These are phyloP conservation scores for Cryptosporidium ryanae DNA, from an alignment of 169 alveolate species.

Conservation along the genomic window DNA sequence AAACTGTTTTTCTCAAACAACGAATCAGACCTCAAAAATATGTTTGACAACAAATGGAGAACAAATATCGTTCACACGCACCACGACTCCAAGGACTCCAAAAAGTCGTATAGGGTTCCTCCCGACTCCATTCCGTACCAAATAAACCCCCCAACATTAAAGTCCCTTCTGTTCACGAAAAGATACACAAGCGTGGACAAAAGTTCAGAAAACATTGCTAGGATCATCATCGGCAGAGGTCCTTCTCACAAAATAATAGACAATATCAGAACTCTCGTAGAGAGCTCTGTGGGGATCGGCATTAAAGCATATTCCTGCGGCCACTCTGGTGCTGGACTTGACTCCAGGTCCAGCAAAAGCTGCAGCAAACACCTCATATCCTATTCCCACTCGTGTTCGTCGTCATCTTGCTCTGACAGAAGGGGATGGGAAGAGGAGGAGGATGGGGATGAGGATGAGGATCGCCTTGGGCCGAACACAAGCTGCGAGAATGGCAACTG, in stretches of 20 bases:
- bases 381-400: background rate
- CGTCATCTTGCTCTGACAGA: background rate
- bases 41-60: slow-evolving; percentile 57
- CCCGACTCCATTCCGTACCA: slow-evolving; percentile 21
- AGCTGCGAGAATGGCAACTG: background rate
- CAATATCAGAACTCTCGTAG: slow-evolving; percentile 27
- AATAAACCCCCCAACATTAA: slow-evolving; percentile 39
- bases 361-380: no score
- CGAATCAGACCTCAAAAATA: background rate
- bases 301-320: background rate
- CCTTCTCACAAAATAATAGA: slow-evolving; percentile 49
- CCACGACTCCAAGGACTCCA: slow-evolving; percentile 4
- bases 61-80: slow-evolving; percentile 5
- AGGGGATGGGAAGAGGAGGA: background rate
- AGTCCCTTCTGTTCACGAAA: slow-evolving; percentile 13
- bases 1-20: background rate
- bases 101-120: background rate
- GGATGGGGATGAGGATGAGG: no score
- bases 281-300: slow-evolving; percentile 38
- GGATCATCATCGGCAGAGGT: slow-evolving; percentile 47
- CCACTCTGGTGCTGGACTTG: background rate
- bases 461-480: background rate
- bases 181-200: slow-evolving; percentile 6
- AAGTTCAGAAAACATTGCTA: slow-evolving; percentile 42
- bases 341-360: background rate